Evolutionary conservation across 495 filamentous ascomycete species (phyloP).

Genomic region (Cudoniella acicularis): DNA sequence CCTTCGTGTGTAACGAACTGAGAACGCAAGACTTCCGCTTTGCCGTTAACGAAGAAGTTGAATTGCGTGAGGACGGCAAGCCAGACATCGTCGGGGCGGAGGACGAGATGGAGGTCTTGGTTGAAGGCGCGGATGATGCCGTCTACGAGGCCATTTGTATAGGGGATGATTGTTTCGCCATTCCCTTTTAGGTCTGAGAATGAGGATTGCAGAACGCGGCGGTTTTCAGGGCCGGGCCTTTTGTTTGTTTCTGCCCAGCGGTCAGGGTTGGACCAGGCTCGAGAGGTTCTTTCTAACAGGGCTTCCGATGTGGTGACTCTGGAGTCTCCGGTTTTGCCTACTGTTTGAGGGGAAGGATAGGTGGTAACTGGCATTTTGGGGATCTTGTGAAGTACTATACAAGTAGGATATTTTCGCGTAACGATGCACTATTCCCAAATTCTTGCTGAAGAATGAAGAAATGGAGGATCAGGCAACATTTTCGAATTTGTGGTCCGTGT

Average conservation of each 20-base stretch:
- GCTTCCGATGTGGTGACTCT: neutral
- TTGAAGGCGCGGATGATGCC: conserved; percentile 27
- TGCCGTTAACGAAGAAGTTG: conserved; percentile 29
- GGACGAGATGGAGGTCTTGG: conserved; percentile 32
- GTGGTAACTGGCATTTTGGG: neutral
- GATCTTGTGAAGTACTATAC: neutral
- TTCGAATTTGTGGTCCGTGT: too few relatives aligned
- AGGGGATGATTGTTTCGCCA: neutral
- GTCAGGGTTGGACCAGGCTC: neutral
- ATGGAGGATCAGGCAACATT: too few relatives aligned
- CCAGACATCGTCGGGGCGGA: conserved; percentile 42
- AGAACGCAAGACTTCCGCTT: conserved; percentile 34
- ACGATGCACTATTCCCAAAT: too few relatives aligned
- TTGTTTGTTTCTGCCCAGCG: neutral
- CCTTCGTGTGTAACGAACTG: conserved; percentile 36
- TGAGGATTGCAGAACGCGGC: conserved; percentile 16
- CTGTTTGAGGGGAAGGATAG: neutral
- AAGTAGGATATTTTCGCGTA: too few relatives aligned
- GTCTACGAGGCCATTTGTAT: conserved; percentile 30
- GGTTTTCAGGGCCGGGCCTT: neutral
- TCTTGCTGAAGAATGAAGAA: too few relatives aligned
- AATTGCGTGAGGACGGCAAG: conserved; percentile 34
- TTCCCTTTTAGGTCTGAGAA: conserved; percentile 3
- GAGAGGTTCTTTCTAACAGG: neutral
- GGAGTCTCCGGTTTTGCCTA: neutral